Percentiles rank a stretch among this genome's conserved stretches.
phyloP scores from a whole-genome alignment of 2,329 filamentous ascomycete genomes.

The Diplodia sapinea region DNA sequence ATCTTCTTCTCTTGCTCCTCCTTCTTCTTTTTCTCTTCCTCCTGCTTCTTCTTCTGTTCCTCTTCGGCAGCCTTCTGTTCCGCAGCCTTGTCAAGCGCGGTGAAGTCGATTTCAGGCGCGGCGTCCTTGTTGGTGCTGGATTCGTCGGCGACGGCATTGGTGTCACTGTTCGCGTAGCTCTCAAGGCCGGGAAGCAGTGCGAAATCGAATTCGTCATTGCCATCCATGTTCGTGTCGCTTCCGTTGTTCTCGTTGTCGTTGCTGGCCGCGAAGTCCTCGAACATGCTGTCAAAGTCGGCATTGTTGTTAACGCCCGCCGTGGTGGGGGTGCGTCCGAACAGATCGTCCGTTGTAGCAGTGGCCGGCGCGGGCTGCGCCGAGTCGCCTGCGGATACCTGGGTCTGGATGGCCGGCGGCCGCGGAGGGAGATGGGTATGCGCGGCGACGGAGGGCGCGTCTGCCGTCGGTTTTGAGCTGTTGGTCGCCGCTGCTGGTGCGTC shows the following conservation, averaged over 20 bases:
- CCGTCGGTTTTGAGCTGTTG: conserved; percentile 8
- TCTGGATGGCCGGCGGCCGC: conserved; percentile 33
- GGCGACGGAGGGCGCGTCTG: conserved; percentile 14
- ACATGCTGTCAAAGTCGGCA: conserved; percentile 45
- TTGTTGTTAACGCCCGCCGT: conserved; percentile 40
- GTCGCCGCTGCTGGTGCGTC: conserved; percentile 21
- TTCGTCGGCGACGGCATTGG: conserved; percentile 37
- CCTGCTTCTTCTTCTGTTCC: conserved; percentile 2
- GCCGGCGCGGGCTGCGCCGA: conserved; percentile 22
- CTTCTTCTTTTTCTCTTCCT: conserved; percentile 9
- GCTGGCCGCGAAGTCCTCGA: conserved; percentile 29
- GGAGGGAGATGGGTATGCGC: conserved; percentile 26
- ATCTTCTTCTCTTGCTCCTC: conserved; percentile 10
- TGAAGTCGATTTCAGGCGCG: conserved; percentile 20
- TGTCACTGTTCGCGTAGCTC: conserved; percentile 47
- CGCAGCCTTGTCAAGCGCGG: conserved; percentile 8
- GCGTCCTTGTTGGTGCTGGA: background rate
- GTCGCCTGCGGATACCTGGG: conserved; percentile 30
- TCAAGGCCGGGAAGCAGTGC: conserved; percentile 51
- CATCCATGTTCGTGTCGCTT: conserved; percentile 17
- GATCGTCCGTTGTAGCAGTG: conserved; percentile 36
- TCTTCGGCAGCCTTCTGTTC: conserved; percentile 18
- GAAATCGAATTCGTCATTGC: conserved; percentile 39
- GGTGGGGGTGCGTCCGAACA: conserved; percentile 43
- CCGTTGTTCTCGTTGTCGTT: conserved; percentile 22